Evolutionary conservation across 257 asterid species (phyloP).

Genomic region (Parsonsia alboflavescens): DNA sequence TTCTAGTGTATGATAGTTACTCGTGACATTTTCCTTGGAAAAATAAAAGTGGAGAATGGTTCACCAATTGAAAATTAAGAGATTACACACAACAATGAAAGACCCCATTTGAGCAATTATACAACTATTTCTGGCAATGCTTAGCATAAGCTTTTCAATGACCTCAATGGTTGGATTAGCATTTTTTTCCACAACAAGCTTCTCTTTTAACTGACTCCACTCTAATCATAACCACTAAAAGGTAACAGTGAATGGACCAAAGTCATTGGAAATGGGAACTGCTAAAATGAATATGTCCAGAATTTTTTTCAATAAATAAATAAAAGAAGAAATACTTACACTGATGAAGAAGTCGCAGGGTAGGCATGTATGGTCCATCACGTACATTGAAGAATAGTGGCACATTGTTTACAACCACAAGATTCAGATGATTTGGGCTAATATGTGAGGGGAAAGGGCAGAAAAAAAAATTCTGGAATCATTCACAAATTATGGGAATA

Average conservation of each 20-base stretch:
- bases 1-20: background rate
- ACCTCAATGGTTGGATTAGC: background rate
- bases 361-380: slow-evolving; percentile 99
- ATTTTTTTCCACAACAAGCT: background rate
- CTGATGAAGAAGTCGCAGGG: slow-evolving; percentile 95
- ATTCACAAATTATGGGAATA: slow-evolving; percentile 6
- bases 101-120: background rate
- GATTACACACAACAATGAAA: background rate
- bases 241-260: background rate
- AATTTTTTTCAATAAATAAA: background rate
- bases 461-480: slow-evolving; percentile 20
- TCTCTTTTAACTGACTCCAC: background rate
- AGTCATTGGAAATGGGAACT: background rate
- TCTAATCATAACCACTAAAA: background rate
- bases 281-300: background rate
- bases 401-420: slow-evolving; percentile 89
- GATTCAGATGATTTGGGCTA: slow-evolving; percentile 94
- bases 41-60: background rate
- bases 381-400: slow-evolving; percentile 95
- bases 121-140: background rate
- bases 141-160: background rate
- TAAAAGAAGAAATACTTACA: slow-evolving; percentile 48
- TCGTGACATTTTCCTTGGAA: background rate
- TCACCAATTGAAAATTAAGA: background rate
- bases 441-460: slow-evolving; percentile 16